Evolutionary conservation across 2,329 filamentous ascomycete species (phyloP).

Genomic region (Hymenoscyphus salicellus): DNA sequence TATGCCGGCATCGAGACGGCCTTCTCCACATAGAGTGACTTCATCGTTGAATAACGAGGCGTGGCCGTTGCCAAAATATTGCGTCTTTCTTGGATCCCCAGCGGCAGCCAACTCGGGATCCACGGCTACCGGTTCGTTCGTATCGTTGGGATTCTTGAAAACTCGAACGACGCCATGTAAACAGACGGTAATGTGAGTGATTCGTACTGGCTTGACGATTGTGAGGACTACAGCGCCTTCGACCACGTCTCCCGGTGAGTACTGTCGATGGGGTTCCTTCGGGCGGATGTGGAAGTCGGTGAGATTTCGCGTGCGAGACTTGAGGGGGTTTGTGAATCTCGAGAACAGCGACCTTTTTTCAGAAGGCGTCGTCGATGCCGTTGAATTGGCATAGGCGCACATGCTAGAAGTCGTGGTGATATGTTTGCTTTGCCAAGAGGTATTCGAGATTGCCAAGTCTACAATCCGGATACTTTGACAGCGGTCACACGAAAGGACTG

Average conservation of each 20-base stretch:
- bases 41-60: slow-evolving; percentile 83
- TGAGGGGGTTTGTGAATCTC: slow-evolving; percentile 45
- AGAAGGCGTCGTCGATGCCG: slow-evolving; percentile 23
- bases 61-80: slow-evolving; percentile 72
- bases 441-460: slow-evolving; percentile 30
- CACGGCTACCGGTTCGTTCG: slow-evolving; percentile 46
- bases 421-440: slow-evolving; percentile 33
- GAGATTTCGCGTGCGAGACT: slow-evolving; percentile 57
- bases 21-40: slow-evolving; percentile 74
- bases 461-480: slow-evolving; percentile 20
- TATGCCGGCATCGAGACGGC: slow-evolving; percentile 67
- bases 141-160: slow-evolving; percentile 63
- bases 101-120: slow-evolving; percentile 35
- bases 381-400: slow-evolving; percentile 33
- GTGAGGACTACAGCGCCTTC: slow-evolving; percentile 69
- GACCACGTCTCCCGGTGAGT: slow-evolving; percentile 71
- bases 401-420: slow-evolving; percentile 30
- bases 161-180: slow-evolving; percentile 78
- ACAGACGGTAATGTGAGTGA: slow-evolving; percentile 76
- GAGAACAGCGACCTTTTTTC: slow-evolving; percentile 36
- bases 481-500: slow-evolving; percentile 16
- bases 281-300: slow-evolving; percentile 76
- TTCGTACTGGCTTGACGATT: slow-evolving; percentile 68
- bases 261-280: slow-evolving; percentile 74
- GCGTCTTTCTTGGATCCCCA: slow-evolving; percentile 41